Conservation (phyloP, 257 asterid genomes). For the Prunella vulgaris region DNA sequence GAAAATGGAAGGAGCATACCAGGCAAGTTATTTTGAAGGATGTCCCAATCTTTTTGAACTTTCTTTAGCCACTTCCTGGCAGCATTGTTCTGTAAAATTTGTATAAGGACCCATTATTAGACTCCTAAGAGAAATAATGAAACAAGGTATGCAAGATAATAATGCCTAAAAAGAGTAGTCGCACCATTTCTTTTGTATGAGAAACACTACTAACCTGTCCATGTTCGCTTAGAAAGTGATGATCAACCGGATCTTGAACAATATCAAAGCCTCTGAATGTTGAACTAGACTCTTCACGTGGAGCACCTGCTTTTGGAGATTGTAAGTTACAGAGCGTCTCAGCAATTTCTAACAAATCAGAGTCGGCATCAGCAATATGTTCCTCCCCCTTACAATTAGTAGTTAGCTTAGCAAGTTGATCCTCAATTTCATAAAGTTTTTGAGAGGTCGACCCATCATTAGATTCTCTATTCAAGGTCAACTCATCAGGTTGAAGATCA, state of each 20-base stretch:
- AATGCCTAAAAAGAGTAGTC: not conserved
- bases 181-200: not conserved
- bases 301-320: conserved; percentile 33
- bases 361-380: conserved; percentile 31
- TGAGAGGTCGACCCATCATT: conserved; percentile 49
- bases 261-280: conserved; percentile 83
- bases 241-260: conserved; percentile 74
- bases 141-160: not conserved
- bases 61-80: conserved; percentile 96
- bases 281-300: conserved; percentile 31
- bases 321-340: conserved; percentile 46
- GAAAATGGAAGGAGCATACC: conserved; percentile 42
- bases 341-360: conserved; percentile 40
- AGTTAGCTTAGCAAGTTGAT: conserved; percentile 32
- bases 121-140: not conserved
- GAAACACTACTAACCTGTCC: conserved; percentile 56
- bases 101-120: not conserved
- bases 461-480: conserved; percentile 28
- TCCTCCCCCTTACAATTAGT: conserved; percentile 38
- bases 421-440: conserved; percentile 35
- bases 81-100: conserved; percentile 57
- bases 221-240: conserved; percentile 56
- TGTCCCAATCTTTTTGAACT: conserved; percentile 95
- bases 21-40: conserved; percentile 92
- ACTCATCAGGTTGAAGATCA: conserved; percentile 45